These are phyloP conservation scores for Infundibulicybe gibba DNA, from an alignment of 768 basidiomycete genomes.

Conservation along the genomic window DNA sequence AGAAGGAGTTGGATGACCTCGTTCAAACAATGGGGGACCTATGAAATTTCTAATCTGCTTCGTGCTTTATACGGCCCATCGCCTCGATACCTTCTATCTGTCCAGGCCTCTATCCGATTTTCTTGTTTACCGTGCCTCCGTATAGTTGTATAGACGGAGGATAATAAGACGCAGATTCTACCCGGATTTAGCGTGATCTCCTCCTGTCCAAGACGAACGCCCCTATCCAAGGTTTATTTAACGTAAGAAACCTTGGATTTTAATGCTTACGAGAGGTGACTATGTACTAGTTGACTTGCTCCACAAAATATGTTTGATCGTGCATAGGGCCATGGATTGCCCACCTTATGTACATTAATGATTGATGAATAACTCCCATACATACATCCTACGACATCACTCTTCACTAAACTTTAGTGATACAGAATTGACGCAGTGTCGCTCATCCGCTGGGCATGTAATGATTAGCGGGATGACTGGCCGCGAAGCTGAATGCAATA, in stretches of 20 bases:
- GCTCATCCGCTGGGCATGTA: slow-evolving; percentile 59
- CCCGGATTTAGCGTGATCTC: no score
- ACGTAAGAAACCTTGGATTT: no score
- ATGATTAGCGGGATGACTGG: neutral
- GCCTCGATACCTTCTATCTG: neutral
- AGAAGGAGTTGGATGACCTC: slow-evolving; percentile 84
- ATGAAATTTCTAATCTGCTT: slow-evolving; percentile 26
- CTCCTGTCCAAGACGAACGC: no score
- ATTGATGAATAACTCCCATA: neutral
- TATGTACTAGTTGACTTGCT: no score
- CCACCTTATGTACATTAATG: neutral
- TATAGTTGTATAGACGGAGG: no score
- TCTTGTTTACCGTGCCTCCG: slow-evolving; percentile 3
- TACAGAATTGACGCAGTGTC: slow-evolving; percentile 89
- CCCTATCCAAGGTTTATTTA: no score
- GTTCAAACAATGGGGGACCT: slow-evolving; percentile 70
- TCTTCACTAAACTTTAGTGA: slow-evolving; percentile 74
- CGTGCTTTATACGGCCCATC: neutral
- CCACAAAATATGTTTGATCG: no score
- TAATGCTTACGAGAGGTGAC: no score
- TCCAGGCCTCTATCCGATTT: neutral
- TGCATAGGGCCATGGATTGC: no score
- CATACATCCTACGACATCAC: slow-evolving; percentile 9
- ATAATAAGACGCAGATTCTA: neutral
- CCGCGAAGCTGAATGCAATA: slow-evolving; percentile 1